Evolutionary conservation across 2,329 filamentous ascomycete species (phyloP), one percentile per base, ranked within the genome.

Genomic region (Cladorrhinum sp.): DNA sequence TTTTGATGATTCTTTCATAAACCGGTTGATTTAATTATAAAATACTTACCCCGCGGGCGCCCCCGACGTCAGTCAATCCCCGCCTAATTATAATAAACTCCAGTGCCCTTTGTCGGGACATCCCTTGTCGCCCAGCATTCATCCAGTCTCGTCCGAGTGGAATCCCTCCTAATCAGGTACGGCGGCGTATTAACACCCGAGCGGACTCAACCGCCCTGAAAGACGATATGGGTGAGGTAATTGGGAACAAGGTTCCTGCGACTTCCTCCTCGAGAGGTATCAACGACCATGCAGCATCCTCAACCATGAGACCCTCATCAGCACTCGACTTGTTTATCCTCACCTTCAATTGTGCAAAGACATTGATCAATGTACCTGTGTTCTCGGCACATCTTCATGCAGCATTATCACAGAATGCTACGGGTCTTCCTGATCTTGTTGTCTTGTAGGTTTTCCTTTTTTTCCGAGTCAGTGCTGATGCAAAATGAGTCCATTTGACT

Each of bases 341-440:
- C 57, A 96, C 93, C 10, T 96, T 95, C 79, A 98, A 98, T 73
- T 96, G 91, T 70, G 93, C 84, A 29, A 90, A 91, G 67, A 81
- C 81, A 57, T 76, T 86, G 8, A 85, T 96, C 69, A 81, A 93
- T 67, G 79, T 86, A 22, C 78, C 86, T 38, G 79, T 85, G 55
- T 92, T 97, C 69, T 87, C 90, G 13, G 77, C 83, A 10, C 87
- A 92, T 69, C 78, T 96, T 66, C 85, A 89, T 70, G 72, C 74
- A 64, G 79, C 80, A 22, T 81, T 95, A 59, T 74, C 72, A 62
- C 73, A 80, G 62, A 79, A 80, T 72, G 68, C 70, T 24, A 73
- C 76, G 2, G 72, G 71, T 51, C 70, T 86, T 64, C 82, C 82
- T 7, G 80, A 85, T 61, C 64, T 86, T 25, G 77, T 86, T 55